phyloP scores from a whole-genome alignment of 108 stramenopile species.

The Pinguiococcus pyrenoidosus region DNA sequence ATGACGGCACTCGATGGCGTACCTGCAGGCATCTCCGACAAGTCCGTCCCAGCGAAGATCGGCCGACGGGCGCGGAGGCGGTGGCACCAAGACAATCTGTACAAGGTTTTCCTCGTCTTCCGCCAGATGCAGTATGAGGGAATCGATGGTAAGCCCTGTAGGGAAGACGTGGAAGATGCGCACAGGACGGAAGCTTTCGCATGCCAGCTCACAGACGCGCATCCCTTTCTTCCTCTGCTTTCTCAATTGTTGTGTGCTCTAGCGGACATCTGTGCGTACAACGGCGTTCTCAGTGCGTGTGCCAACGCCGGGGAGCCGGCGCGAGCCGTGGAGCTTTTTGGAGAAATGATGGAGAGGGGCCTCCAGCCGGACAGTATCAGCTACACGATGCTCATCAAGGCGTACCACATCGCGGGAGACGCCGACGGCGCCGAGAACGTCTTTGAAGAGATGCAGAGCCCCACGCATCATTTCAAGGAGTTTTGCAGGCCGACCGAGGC shows the following conservation, averaged over 20 bases:
- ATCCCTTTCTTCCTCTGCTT: too few species aligned
- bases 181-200: too few species aligned
- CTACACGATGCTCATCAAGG: conserved; percentile 18
- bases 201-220: too few species aligned
- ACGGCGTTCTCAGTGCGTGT: conserved; percentile 13
- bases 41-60: too few species aligned
- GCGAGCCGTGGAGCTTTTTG: conserved; percentile 1
- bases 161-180: too few species aligned
- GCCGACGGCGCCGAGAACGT: too few species aligned
- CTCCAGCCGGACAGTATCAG: conserved; percentile 16
- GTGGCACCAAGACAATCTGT: conserved; percentile 12
- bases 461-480: conserved; percentile 19
- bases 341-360: conserved; percentile 10
- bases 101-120: conserved; percentile 20
- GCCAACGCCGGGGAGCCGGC: conserved; percentile 14
- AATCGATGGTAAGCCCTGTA: too few species aligned
- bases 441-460: conserved; percentile 15
- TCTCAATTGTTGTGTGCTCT: too few species aligned
- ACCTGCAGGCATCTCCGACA: too few species aligned
- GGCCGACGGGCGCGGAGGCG: too few species aligned
- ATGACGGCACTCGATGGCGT: too few species aligned
- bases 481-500: conserved; percentile 11
- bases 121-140: conserved; percentile 14
- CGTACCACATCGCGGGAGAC: too few species aligned
- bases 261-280: conserved; percentile 13